A percentile compares a stretch with the other conserved stretches of the same genome.
Conservation (phyloP, 2,329 filamentous ascomycete genomes). For the Monilinia polystroma region DNA sequence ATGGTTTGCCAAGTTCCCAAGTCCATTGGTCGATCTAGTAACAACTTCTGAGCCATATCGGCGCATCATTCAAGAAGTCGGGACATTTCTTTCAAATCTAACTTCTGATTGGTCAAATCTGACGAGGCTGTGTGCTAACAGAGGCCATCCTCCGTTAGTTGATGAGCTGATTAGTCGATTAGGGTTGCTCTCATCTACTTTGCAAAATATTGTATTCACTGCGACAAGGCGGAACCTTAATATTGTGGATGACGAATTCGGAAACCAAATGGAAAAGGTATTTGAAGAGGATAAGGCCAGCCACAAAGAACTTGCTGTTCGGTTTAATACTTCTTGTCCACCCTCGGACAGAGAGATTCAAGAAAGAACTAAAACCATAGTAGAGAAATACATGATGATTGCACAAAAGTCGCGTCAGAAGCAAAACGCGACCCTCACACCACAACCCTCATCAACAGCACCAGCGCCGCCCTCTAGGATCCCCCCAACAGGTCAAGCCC, state of each 20-base stretch:
- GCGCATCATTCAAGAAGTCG: conserved; percentile 41
- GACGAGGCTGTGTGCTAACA: conserved; percentile 41
- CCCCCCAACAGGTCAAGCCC: neutral
- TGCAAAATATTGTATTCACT: conserved; percentile 56
- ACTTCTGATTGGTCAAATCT: conserved; percentile 44
- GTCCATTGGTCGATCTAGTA: conserved; percentile 36
- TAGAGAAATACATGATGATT: conserved; percentile 11
- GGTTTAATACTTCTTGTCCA: conserved; percentile 33
- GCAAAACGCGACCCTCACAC: neutral
- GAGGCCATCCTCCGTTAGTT: conserved; percentile 55
- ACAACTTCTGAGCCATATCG: conserved; percentile 41
- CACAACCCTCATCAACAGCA: conserved; percentile 2
- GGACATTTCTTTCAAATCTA: conserved; percentile 48
- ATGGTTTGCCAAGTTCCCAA: conserved; percentile 52
- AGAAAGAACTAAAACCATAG: conserved; percentile 31
- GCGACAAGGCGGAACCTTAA: conserved; percentile 50
- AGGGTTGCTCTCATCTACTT: conserved; percentile 48
- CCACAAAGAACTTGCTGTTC: conserved; percentile 36
- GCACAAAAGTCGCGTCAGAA: conserved; percentile 10
- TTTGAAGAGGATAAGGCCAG: conserved; percentile 43
- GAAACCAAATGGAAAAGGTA: conserved; percentile 41
- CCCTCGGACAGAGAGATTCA: conserved; percentile 35
- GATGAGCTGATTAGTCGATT: conserved; percentile 54
- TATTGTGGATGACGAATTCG: conserved; percentile 41
- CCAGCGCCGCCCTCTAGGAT: neutral